phyloP scores from a whole-genome alignment of 2,329 filamentous ascomycete species.

The Hypocrella siamensis region DNA sequence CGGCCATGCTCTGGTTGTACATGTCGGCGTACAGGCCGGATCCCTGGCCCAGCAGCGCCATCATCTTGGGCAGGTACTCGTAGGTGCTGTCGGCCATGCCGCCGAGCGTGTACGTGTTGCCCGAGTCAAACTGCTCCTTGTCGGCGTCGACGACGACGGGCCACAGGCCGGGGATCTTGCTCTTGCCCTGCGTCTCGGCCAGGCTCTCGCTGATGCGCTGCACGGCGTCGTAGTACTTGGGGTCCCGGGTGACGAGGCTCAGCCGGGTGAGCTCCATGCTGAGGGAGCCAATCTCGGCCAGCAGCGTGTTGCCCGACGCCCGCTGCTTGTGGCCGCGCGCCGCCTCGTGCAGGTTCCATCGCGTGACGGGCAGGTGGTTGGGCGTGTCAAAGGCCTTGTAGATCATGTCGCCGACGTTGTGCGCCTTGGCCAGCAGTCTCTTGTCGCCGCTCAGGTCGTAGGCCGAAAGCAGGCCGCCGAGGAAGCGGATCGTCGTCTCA shows the following conservation, averaged over 20 bases:
- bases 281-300: slow-evolving; percentile 51
- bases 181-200: slow-evolving; percentile 49
- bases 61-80: slow-evolving; percentile 46
- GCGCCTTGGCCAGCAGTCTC: slow-evolving; percentile 28
- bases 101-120: slow-evolving; percentile 31
- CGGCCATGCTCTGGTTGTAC: slow-evolving; percentile 45
- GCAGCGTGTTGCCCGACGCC: slow-evolving; percentile 16
- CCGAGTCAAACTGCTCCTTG: slow-evolving; percentile 26
- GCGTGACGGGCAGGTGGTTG: slow-evolving; percentile 28
- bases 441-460: slow-evolving; percentile 31
- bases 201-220: slow-evolving; percentile 53
- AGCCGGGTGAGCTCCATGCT: slow-evolving; percentile 58
- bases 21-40: slow-evolving; percentile 44
- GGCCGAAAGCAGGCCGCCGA: slow-evolving; percentile 34
- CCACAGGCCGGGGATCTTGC: slow-evolving; percentile 59
- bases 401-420: slow-evolving; percentile 35
- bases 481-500: slow-evolving; percentile 31
- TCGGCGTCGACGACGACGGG: slow-evolving; percentile 46
- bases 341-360: slow-evolving; percentile 12
- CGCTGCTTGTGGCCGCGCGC: slow-evolving; percentile 9
- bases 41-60: slow-evolving; percentile 47
- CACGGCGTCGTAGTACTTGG: slow-evolving; percentile 61
- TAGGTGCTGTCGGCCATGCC: slow-evolving; percentile 39
- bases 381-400: slow-evolving; percentile 36
- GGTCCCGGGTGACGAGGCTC: slow-evolving; percentile 51